phyloP scores from a whole-genome alignment of 352 stramenopile species.

The Phytophthora sp. region DNA sequence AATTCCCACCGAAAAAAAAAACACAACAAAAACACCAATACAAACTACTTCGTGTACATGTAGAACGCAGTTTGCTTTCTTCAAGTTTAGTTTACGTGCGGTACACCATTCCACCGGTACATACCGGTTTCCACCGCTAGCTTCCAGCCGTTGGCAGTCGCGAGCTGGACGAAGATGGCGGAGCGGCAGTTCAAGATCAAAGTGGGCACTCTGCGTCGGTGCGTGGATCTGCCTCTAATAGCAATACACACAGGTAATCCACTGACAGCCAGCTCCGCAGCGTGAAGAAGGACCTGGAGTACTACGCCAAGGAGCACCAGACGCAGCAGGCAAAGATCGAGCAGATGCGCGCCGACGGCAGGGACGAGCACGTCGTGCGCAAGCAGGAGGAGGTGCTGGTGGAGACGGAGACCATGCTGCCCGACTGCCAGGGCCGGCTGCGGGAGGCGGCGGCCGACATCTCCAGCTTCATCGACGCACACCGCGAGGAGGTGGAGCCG shows the following conservation, averaged over 20 bases:
- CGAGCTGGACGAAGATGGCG: slow-evolving; percentile 53
- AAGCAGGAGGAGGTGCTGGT: slow-evolving; percentile 85
- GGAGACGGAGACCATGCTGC: slow-evolving; percentile 84
- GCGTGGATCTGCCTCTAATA: not conserved
- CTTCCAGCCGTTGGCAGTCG: too few relatives aligned
- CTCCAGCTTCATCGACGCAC: slow-evolving; percentile 44
- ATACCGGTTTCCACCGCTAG: too few relatives aligned
- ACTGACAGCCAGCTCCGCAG: slow-evolving; percentile 20
- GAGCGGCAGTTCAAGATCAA: slow-evolving; percentile 86
- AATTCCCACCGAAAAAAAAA: too few relatives aligned
- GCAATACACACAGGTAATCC: not conserved
- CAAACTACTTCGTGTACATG: too few relatives aligned
- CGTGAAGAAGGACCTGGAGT: slow-evolving; percentile 86
- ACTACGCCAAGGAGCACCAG: slow-evolving; percentile 78
- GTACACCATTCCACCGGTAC: slow-evolving; percentile 2
- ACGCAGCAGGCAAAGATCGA: slow-evolving; percentile 66
- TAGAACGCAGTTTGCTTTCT: too few relatives aligned
- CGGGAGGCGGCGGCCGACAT: slow-evolving; percentile 65
- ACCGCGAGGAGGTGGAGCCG: slow-evolving; percentile 46
- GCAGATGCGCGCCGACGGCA: slow-evolving; percentile 58
- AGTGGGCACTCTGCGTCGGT: slow-evolving; percentile 77
- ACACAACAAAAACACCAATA: too few relatives aligned
- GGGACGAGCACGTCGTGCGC: slow-evolving; percentile 78
- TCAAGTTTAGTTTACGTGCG: not conserved
- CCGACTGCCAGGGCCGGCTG: slow-evolving; percentile 75